These are phyloP conservation scores for Canavalia ensiformis DNA, from an alignment of 306 rosid genomes.

Conservation along the genomic window DNA sequence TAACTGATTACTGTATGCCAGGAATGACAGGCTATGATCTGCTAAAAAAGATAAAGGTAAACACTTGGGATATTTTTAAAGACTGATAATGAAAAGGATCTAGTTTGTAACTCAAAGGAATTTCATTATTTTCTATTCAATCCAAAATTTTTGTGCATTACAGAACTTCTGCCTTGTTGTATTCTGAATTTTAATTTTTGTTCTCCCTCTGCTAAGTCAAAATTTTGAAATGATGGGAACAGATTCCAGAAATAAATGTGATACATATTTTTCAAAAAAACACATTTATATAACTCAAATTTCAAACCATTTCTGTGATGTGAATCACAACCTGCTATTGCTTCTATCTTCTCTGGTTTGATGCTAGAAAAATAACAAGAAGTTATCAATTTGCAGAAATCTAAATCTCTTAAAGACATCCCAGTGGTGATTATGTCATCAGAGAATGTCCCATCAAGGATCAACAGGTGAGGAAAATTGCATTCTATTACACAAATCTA, in stretches of 20 bases:
- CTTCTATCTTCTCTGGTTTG: background rate
- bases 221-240: conserved; percentile 19
- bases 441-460: conserved; percentile 86
- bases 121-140: background rate
- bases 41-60: conserved; percentile 81
- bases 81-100: background rate
- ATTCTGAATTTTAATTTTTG: background rate
- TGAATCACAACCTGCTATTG: background rate
- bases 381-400: conserved; percentile 64
- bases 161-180: background rate
- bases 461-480: conserved; percentile 65
- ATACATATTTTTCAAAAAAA: conserved; percentile 14
- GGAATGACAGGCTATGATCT: conserved; percentile 95
- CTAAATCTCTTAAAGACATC: conserved; percentile 79
- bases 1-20: conserved; percentile 95
- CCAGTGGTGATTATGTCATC: conserved; percentile 97
- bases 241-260: conserved; percentile 27
- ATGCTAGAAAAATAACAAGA: conserved; percentile 33
- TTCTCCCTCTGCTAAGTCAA: background rate
- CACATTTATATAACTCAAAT: background rate
- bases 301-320: conserved; percentile 9
- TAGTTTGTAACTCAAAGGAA: background rate
- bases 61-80: background rate
- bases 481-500: background rate
- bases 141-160: conserved; percentile 16